Evolutionary conservation across 1,284 basidiomycete species (phyloP), one percentile per base, ranked within the genome.

Genomic region (Leccinum fuscescens): DNA sequence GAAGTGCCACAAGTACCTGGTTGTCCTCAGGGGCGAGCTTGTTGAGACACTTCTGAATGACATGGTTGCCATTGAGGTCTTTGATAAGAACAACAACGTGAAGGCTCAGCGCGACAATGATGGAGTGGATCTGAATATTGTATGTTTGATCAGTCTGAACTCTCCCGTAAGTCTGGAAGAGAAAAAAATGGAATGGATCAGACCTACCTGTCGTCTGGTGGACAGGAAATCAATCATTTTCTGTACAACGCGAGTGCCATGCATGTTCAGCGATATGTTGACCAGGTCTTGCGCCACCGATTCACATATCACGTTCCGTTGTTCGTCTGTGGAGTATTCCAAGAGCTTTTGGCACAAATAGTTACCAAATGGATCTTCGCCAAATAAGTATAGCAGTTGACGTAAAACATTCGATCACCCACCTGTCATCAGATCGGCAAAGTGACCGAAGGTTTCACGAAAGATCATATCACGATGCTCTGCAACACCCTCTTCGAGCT

Each of bases 181-280:
- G 67, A 64, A 70, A 61, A 65, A 48, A 65, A 52, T 22, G 37
- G 62, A 44, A 39, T 50, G 64, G 63, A 74, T 66, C 61, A 64
- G 65, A 86, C 89, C 84, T 79, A 80, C 90, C 89, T 95, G 93
- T 72, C 95, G 84, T 68, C 93, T 88, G 62, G 93, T 94, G n/a
- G 94, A 96, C 71, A 99, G 80, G 80, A 98, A 99, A 78, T 99
- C 97, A 67, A 99, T 98, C 95, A 99, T 99, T 83, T 99, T 99
- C 80, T 99, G 97, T 57, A 99, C 97, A 27, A 97, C 97, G 62
- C 97, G 89, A 44, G 97, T 99, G 46, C 97, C 97, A 77, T 99
- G 97, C 97, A 99, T 99, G 79, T 99, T 99, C 69, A 99, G 83
- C 50, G 95, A 98, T 74, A 99, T 99, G 71, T 92, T 94, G 68